Conservation (phyloP, 768 basidiomycete species). For the Termitomyces sp. region DNA sequence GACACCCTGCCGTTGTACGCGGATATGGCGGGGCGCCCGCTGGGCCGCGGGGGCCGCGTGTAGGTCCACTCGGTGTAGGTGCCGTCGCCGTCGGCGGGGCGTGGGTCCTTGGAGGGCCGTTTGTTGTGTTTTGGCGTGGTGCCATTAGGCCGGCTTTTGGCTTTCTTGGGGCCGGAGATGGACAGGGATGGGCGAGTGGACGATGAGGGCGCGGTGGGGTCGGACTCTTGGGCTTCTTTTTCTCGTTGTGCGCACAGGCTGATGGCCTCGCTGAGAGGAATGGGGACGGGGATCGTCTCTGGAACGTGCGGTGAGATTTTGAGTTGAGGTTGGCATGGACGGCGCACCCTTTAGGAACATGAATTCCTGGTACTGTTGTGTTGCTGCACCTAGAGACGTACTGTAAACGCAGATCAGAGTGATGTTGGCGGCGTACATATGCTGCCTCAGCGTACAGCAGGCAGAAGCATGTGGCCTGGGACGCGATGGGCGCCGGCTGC, state of each 20-base stretch:
- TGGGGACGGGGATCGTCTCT: constrained; percentile 67
- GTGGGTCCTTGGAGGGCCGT: constrained; percentile 3
- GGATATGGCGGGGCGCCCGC: constrained; percentile 11
- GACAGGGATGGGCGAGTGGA: constrained; percentile 18
- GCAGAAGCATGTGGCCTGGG: constrained; percentile 65
- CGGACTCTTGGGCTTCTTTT: constrained; percentile 52
- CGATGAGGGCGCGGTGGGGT: constrained; percentile 36
- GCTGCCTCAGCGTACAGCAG: no score
- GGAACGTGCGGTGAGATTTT: constrained; percentile 3
- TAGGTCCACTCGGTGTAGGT: constrained; percentile 13
- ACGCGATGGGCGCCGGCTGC: constrained; percentile 34
- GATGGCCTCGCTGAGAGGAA: constrained; percentile 57
- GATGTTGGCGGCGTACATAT: constrained; percentile 64
- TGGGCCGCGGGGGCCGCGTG: constrained; percentile 6
- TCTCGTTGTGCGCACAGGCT: constrained; percentile 45
- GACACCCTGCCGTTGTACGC: constrained; percentile 15
- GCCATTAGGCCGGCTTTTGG: constrained; percentile 28
- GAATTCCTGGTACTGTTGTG: constrained; percentile 61
- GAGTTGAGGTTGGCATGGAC: no score
- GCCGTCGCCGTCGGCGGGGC: constrained; percentile 4
- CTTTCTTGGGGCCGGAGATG: constrained; percentile 15
- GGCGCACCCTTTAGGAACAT: constrained; percentile 60
- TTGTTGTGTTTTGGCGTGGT: constrained; percentile 4
- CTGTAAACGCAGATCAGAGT: constrained; percentile 74
- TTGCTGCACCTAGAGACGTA: constrained; percentile 51